These are phyloP conservation scores for Scytalidium sp. DNA, from an alignment of 2,329 filamentous ascomycete species.

Conservation along the genomic window DNA sequence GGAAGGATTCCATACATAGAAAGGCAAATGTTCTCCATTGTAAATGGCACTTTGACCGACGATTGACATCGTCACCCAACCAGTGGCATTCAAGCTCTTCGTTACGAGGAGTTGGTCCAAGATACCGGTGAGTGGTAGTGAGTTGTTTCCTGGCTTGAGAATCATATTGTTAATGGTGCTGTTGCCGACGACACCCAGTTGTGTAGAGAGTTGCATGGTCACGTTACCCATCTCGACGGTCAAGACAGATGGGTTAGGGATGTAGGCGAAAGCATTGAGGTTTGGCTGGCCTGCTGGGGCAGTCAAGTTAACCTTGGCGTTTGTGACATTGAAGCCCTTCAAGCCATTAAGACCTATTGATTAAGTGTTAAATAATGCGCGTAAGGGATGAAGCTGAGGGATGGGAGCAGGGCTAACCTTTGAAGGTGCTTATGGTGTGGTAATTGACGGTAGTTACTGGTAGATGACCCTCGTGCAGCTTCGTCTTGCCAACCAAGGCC, in stretches of 20 bases:
- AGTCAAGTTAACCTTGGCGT: constrained; percentile 41
- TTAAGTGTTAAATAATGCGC: constrained; percentile 1
- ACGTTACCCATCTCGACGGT: constrained; percentile 56
- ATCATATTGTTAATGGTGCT: constrained; percentile 46
- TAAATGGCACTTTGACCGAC: constrained; percentile 44
- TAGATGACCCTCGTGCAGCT: constrained; percentile 46
- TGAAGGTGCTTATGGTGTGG: constrained; percentile 54
- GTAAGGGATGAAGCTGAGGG: background rate
- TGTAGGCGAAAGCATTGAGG: constrained; percentile 48
- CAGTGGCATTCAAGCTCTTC: constrained; percentile 30
- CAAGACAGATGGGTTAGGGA: constrained; percentile 59
- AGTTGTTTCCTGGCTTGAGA: constrained; percentile 52
- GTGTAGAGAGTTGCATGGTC: constrained; percentile 45
- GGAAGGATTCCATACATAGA: constrained; percentile 48
- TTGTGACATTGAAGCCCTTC: constrained; percentile 44
- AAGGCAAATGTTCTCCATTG: constrained; percentile 46
- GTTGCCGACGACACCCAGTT: constrained; percentile 41
- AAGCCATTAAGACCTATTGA: constrained; percentile 55
- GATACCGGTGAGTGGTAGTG: constrained; percentile 43
- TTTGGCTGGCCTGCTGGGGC: constrained; percentile 44
- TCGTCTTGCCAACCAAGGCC: constrained; percentile 47
- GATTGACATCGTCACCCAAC: constrained; percentile 48
- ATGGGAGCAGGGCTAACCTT: constrained; percentile 35
- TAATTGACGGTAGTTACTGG: constrained; percentile 49
- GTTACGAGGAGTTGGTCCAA: constrained; percentile 39